phyloP scores from a whole-genome alignment of 2,329 filamentous ascomycete genomes.

The Ceratocystis albifundus region DNA sequence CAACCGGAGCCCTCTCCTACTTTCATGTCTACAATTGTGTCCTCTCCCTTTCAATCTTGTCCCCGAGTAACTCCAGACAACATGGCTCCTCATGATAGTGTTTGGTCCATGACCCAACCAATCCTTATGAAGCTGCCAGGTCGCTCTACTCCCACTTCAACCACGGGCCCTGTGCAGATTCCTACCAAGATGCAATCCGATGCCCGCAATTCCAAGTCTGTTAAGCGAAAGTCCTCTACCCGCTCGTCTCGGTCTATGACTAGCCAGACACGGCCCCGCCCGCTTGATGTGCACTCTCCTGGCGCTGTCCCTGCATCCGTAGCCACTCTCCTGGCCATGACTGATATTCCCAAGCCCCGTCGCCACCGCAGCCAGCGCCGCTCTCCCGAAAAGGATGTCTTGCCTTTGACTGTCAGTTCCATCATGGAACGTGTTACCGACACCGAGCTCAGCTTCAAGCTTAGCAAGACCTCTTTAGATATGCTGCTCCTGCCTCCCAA shows the following conservation, averaged over 20 bases:
- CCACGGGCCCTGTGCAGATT: constrained; percentile 46
- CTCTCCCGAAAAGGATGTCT: constrained; percentile 41
- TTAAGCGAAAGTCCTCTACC: constrained; percentile 27
- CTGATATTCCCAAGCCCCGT: constrained; percentile 44
- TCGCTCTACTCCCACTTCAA: constrained; percentile 20
- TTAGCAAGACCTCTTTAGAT: constrained; percentile 46
- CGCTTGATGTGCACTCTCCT: constrained; percentile 38
- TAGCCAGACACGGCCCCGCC: constrained; percentile 31
- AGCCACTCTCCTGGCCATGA: constrained; percentile 50
- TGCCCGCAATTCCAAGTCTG: constrained; percentile 1
- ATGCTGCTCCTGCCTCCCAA: constrained; percentile 50
- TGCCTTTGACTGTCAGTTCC: constrained; percentile 18
- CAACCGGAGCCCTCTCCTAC: constrained; percentile 21
- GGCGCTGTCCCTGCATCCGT: constrained; percentile 48
- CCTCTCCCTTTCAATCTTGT: constrained; percentile 12
- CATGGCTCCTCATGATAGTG: constrained; percentile 9
- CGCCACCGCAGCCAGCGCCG: constrained; percentile 30
- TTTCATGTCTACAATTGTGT: constrained; percentile 21
- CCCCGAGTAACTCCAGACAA: constrained; percentile 11
- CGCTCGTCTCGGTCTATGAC: constrained; percentile 29
- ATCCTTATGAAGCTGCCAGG: constrained; percentile 17
- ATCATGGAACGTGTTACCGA: constrained; percentile 21
- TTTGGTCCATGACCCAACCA: constrained; percentile 15
- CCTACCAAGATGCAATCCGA: constrained; percentile 31
- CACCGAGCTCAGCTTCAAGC: constrained; percentile 40